These are phyloP conservation scores for Pseudopyricularia cyperi DNA, from an alignment of 2,329 filamentous ascomycete genomes.

Conservation along the genomic window DNA sequence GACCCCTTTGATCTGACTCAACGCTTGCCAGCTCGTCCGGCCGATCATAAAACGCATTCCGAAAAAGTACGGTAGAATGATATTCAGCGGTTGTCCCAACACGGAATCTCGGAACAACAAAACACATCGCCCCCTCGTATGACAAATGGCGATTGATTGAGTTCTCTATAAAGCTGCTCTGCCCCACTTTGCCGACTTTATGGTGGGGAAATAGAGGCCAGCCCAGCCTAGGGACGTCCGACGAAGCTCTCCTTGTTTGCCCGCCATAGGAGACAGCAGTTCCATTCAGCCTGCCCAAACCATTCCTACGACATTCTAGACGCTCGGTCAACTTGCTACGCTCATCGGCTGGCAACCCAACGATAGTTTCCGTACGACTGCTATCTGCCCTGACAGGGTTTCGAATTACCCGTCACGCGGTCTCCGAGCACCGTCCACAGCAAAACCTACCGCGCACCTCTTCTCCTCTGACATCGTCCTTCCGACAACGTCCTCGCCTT, in stretches of 20 bases:
- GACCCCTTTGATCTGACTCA: background rate
- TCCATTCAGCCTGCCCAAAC: background rate
- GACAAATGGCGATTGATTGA: background rate
- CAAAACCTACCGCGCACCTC: no score
- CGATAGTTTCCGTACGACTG: no score
- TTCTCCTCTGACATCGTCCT: no score
- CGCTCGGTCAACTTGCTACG: no score
- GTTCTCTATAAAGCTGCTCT: background rate
- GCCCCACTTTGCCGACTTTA: background rate
- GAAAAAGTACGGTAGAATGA: no score
- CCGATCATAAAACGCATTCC: no score
- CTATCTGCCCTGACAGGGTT: no score
- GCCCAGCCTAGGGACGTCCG: background rate
- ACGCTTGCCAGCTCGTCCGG: conserved; percentile 5
- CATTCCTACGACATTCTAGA: background rate
- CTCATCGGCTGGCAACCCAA: no score
- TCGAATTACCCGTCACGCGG: no score
- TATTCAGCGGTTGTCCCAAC: no score
- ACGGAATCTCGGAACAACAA: background rate
- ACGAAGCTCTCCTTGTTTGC: background rate
- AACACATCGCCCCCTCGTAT: background rate
- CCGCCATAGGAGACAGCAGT: background rate
- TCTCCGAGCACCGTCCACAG: no score
- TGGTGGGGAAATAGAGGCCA: background rate
- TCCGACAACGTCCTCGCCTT: background rate